Conservation (phyloP, 2,329 filamentous ascomycete species). For the Claviceps sp. region DNA sequence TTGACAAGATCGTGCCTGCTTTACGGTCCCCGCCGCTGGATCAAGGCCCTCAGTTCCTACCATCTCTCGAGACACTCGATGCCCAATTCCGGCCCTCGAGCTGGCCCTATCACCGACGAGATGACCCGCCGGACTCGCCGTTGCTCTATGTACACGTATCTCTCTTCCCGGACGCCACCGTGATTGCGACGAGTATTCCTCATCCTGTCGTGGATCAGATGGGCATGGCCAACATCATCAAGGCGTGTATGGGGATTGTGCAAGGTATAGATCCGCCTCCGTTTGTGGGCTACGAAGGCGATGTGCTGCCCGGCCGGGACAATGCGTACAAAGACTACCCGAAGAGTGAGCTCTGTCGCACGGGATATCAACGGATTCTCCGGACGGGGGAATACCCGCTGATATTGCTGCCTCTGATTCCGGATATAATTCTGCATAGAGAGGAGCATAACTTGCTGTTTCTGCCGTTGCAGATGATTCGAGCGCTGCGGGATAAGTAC, state of each 20-base stretch:
- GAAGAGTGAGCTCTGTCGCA: background rate
- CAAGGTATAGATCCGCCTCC: background rate
- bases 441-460: background rate
- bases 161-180: conserved; percentile 1
- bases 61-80: background rate
- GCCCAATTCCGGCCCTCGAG: conserved; percentile 1
- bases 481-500: background rate
- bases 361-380: background rate
- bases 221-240: conserved; percentile 2
- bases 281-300: conserved; percentile 3
- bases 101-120: conserved; percentile 1
- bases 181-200: background rate
- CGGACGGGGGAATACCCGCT: background rate
- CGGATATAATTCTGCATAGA: background rate
- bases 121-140: background rate
- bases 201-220: conserved; percentile 1
- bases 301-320: conserved; percentile 1
- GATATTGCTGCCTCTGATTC: background rate
- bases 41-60: background rate
- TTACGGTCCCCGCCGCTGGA: conserved; percentile 1
- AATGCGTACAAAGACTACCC: conserved; percentile 1
- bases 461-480: conserved; percentile 1
- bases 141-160: conserved; percentile 2
- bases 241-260: background rate
- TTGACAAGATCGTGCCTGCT: background rate